A percentile compares a stretch with the other conserved stretches of the same genome.
These are phyloP conservation scores for Podaxis sp. DNA, from an alignment of 768 basidiomycete genomes.

Conservation along the genomic window DNA sequence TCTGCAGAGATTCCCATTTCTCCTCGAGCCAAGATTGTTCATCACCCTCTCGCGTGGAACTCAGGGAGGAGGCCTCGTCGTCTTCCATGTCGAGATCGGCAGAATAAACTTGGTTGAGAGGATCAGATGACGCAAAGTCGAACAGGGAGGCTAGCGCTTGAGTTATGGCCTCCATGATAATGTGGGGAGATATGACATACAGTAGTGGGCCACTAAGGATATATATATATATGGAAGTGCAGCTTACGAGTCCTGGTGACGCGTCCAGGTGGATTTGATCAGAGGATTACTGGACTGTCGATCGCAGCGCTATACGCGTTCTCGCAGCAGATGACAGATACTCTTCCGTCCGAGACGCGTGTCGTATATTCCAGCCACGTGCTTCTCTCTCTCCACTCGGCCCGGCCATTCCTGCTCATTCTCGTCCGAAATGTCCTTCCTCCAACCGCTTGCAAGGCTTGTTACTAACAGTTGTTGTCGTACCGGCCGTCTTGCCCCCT, in stretches of 20 bases:
- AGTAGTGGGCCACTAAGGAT: neutral
- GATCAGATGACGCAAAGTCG: neutral
- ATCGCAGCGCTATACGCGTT: neutral
- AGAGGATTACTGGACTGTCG: neutral
- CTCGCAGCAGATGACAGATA: neutral
- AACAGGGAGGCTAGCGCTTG: neutral
- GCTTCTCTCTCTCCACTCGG: conserved; percentile 2
- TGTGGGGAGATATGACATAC: conserved; percentile 7
- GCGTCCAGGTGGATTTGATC: conserved; percentile 9
- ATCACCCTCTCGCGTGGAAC: conserved; percentile 33
- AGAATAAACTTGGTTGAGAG: neutral
- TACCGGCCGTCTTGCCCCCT: neutral
- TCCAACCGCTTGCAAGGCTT: conserved; percentile 16
- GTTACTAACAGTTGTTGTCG: conserved; percentile 9
- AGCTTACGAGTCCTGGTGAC: conserved; percentile 12
- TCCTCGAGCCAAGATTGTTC: conserved; percentile 49
- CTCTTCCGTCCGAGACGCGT: neutral
- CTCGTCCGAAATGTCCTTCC: conserved; percentile 18
- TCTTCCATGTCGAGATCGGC: conserved; percentile 47
- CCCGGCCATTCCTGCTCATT: neutral
- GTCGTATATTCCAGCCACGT: conserved; percentile 2
- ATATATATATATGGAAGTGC: conserved; percentile 3
- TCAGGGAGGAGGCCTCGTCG: conserved; percentile 48
- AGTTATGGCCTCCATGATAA: conserved; percentile 9
- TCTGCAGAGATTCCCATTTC: conserved; percentile 58